These are phyloP conservation scores for Nakaseomyces delphensis DNA, from an alignment of 1,139 yeast species.

Conservation along the genomic window DNA sequence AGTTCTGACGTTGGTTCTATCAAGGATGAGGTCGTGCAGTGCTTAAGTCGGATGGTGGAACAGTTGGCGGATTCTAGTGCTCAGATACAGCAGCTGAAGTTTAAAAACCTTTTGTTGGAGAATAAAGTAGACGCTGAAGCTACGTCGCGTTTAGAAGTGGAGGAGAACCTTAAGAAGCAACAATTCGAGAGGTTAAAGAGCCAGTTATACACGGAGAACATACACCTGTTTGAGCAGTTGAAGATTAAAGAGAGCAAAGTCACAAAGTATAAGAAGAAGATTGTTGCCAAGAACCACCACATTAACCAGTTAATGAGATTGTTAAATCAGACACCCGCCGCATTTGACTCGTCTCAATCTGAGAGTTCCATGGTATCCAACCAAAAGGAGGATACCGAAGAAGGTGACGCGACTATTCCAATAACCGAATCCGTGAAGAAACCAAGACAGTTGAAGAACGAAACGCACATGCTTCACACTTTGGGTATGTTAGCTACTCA, in stretches of 20 bases:
- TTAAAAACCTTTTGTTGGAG: constrained; percentile 35
- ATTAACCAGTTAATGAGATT: constrained; percentile 29
- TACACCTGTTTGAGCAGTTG: constrained; percentile 34
- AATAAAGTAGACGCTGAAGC: constrained; percentile 29
- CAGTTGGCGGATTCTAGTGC: constrained; percentile 3
- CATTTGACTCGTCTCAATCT: constrained; percentile 12
- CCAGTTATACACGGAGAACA: constrained; percentile 30
- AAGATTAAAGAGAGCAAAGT: constrained; percentile 36
- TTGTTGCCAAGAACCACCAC: constrained; percentile 37
- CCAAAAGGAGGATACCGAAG: constrained; percentile 11
- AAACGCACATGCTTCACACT: constrained; percentile 36
- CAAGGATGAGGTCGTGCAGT: not conserved
- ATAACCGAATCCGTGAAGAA: constrained; percentile 6
- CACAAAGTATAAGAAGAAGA: constrained; percentile 37
- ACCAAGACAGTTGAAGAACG: constrained; percentile 8
- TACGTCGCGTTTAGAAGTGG: constrained; percentile 40
- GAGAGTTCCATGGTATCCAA: constrained; percentile 9
- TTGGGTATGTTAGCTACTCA: constrained; percentile 41
- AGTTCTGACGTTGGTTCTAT: not conserved
- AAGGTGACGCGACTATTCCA: constrained; percentile 9
- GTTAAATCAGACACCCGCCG: constrained; percentile 16
- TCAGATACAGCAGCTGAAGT: constrained; percentile 28
- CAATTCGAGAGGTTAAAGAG: constrained; percentile 41
- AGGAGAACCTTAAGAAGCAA: constrained; percentile 38
- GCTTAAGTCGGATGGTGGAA: not conserved